A percentile compares a stretch with the other conserved stretches of the same genome.
Conservation (phyloP, 2,329 filamentous ascomycete species). For the Penicillium psychrosexuale region DNA sequence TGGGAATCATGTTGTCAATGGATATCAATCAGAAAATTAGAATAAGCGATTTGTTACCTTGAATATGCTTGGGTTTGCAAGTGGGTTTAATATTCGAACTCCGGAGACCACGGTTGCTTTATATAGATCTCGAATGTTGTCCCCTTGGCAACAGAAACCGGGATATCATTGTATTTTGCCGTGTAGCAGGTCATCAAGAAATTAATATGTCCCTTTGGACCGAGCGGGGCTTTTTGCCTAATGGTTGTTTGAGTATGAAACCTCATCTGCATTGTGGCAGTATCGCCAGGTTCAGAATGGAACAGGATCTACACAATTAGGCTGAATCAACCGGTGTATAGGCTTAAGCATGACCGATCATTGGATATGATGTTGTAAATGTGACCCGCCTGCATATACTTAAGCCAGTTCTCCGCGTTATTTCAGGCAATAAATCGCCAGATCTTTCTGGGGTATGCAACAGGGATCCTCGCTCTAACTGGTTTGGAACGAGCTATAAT, state of each 20-base stretch:
- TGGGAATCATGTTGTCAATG: conserved; percentile 5
- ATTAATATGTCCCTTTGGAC: conserved; percentile 4
- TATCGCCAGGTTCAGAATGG: conserved; percentile 5
- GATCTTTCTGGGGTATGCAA: neutral
- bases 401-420: neutral
- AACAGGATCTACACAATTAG: conserved; percentile 3
- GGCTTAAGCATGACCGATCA: neutral
- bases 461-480: neutral
- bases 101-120: neutral
- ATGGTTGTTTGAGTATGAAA: neutral
- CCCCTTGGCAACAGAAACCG: neutral
- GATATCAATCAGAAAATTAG: neutral
- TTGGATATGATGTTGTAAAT: neutral
- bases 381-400: neutral
- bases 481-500: neutral
- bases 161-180: neutral
- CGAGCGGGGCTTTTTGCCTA: conserved; percentile 12
- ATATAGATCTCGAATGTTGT: neutral
- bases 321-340: conserved; percentile 13
- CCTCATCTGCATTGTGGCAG: neutral
- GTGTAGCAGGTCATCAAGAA: neutral
- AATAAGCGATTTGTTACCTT: neutral
- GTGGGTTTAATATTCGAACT: too few species aligned
- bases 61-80: neutral
- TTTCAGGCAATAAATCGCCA: conserved; percentile 1